Percentiles rank a stretch among this genome's conserved stretches.
phyloP scores from a whole-genome alignment of 2,329 filamentous ascomycete genomes.

The Fusarium metavorans region DNA sequence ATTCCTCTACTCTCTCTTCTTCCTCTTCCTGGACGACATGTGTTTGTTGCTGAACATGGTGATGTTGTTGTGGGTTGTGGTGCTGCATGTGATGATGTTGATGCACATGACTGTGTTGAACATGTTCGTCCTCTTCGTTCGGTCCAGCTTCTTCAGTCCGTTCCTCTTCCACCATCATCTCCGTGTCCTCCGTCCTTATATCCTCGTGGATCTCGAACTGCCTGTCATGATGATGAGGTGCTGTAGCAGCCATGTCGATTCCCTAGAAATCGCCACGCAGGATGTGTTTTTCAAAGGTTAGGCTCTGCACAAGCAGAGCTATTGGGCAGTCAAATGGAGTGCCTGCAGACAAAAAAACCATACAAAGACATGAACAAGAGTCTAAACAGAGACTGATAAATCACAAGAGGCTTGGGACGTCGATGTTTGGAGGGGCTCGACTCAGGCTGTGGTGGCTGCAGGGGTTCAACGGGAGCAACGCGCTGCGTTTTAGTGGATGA shows the following conservation, averaged over 20 bases:
- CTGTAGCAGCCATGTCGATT: slow-evolving; percentile 38
- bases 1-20: slow-evolving; percentile 57
- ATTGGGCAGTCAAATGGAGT: neutral
- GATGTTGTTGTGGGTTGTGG: slow-evolving; percentile 29
- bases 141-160: slow-evolving; percentile 41
- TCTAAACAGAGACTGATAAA: slow-evolving; percentile 5
- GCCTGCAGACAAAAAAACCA: neutral
- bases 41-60: slow-evolving; percentile 21
- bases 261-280: slow-evolving; percentile 3
- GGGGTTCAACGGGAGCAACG: slow-evolving; percentile 36
- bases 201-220: slow-evolving; percentile 64
- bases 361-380: slow-evolving; percentile 11
- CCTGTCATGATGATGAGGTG: slow-evolving; percentile 48
- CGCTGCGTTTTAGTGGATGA: slow-evolving; percentile 41
- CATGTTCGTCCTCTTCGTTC: slow-evolving; percentile 38
- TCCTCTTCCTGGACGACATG: slow-evolving; percentile 49
- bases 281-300: neutral
- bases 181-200: slow-evolving; percentile 61
- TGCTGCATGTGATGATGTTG: slow-evolving; percentile 31
- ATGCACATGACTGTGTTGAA: slow-evolving; percentile 40
- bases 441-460: slow-evolving; percentile 35
- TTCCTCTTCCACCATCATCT: slow-evolving; percentile 61
- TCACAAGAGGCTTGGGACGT: slow-evolving; percentile 11
- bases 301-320: neutral
- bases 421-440: slow-evolving; percentile 39